Evolutionary conservation across 441 rosid genomes (phyloP).

Genomic region (Monsonia emarginata): DNA sequence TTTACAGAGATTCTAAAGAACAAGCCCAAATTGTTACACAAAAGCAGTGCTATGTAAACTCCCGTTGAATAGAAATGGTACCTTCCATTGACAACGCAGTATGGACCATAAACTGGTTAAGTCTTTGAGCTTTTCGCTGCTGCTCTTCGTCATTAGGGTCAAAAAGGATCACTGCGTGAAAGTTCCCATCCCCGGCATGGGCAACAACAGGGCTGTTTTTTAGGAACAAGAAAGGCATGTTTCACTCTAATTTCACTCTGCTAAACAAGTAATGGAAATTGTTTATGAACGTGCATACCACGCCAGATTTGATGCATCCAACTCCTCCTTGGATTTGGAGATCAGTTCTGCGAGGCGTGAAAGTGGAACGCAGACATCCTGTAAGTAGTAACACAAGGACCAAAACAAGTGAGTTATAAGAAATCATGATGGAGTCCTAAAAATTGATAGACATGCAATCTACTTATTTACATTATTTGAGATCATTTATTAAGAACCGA

Average conservation of each 20-base stretch:
- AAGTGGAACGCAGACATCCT: conserved; percentile 91
- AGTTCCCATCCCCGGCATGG: conserved; percentile 94
- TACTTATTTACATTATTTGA: neutral
- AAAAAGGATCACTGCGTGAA: conserved; percentile 68
- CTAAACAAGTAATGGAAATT: neutral
- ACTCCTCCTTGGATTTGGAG: conserved; percentile 56
- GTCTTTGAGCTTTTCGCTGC: conserved; percentile 58
- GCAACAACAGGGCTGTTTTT: conserved; percentile 64
- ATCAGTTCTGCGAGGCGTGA: conserved; percentile 74
- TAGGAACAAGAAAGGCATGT: conserved; percentile 6
- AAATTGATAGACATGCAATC: neutral
- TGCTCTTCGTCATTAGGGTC: conserved; percentile 63
- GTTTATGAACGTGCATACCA: conserved; percentile 34
- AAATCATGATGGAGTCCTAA: neutral
- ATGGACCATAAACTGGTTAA: conserved; percentile 71
- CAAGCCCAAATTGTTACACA: neutral
- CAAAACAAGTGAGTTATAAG: neutral
- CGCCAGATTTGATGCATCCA: conserved; percentile 58
- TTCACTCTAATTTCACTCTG: conserved; percentile 1
- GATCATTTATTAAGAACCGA: neutral
- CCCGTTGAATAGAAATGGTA: conserved; percentile 17
- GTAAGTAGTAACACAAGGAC: conserved; percentile 11
- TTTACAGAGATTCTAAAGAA: neutral
- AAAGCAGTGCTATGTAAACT: neutral
- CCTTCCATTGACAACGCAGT: conserved; percentile 85